Evolutionary conservation across 495 filamentous ascomycete genomes (phyloP).

Genomic region (Penicillium dipodomyicola): DNA sequence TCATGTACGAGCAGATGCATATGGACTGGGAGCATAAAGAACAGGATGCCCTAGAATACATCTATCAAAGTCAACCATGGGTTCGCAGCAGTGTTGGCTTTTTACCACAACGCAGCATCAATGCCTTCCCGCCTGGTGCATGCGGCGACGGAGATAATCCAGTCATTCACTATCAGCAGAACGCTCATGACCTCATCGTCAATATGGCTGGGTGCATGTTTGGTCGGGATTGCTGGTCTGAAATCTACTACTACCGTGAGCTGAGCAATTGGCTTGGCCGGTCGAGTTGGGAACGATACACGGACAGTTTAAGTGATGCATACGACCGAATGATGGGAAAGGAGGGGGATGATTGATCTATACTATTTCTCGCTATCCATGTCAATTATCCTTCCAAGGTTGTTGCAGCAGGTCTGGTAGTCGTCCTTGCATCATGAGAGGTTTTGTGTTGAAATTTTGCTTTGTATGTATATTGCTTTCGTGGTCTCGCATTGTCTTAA

Average conservation of each 20-base stretch:
- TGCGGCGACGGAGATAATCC: slow-evolving; percentile 76
- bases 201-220: slow-evolving; percentile 99
- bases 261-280: slow-evolving; percentile 84
- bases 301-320: slow-evolving; percentile 29
- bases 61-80: slow-evolving; percentile 92
- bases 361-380: background rate
- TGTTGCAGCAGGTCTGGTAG: background rate
- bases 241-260: slow-evolving; percentile 91
- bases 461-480: background rate
- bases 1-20: slow-evolving; percentile 96
- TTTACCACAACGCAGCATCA: slow-evolving; percentile 87
- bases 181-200: slow-evolving; percentile 89
- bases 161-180: slow-evolving; percentile 79
- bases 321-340: slow-evolving; percentile 21
- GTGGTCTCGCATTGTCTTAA: background rate
- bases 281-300: slow-evolving; percentile 67
- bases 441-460: background rate
- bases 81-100: slow-evolving; percentile 85
- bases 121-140: slow-evolving; percentile 87
- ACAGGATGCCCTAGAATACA: slow-evolving; percentile 89
- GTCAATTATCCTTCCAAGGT: background rate
- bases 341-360: background rate
- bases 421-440: background rate
- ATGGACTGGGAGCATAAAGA: slow-evolving; percentile 99
- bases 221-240: slow-evolving; percentile 95